Evolutionary conservation across 2,329 filamentous ascomycete species (phyloP), one percentile per base, ranked within the genome.

Genomic region (Aspergillus candidus): DNA sequence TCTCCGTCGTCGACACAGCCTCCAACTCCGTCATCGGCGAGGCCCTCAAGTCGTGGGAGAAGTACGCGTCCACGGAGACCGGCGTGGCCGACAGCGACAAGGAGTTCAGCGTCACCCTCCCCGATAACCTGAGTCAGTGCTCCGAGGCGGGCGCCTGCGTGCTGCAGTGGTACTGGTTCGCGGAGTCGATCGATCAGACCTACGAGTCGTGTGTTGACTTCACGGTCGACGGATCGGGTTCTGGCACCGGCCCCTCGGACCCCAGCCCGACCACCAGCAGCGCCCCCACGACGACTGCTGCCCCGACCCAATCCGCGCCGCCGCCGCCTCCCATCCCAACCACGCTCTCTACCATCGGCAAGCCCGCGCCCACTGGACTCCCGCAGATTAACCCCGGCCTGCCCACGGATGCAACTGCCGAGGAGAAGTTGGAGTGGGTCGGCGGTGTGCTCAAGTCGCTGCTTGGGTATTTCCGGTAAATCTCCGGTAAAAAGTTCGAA

Each of bases 1-100:
- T 75, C 43, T 72, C 67, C 34, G 62, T 75, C 41, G 72, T 75
- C 46, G 70, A 74, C 45, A 72, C 71, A 12, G 56, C 62, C 36
- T 65, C 59, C 48, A 72, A 71, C 53, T 46, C 57, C n/a, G 57
- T 70, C 49, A 54, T 71, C 38, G 62, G 67, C 14, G 30, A 44
- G 3, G 62, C 65, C 4, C 54, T 71, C 35, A 57, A 60, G 46
- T 57, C 44, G 22, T 65, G 61, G 61, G 40, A 48, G 15, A 52
- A 53, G 40, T 63, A 64, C 51, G 61, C 61, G n/a, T 62, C 58
- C 4, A 51, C 48, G n/a, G 48, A 53, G 17, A 60, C 56, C 8
- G 57, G 58, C 4, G 51, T 61, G 31, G 54, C 51, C 10, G 35
- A 46, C 7, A 52, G 57, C 35, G 53, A 63, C 42, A 58, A 56